Percentiles rank a stretch among this genome's conserved stretches.
Conservation (phyloP, 176 grass and related monocot genomes). For the Chrysopogon serrulatus region DNA sequence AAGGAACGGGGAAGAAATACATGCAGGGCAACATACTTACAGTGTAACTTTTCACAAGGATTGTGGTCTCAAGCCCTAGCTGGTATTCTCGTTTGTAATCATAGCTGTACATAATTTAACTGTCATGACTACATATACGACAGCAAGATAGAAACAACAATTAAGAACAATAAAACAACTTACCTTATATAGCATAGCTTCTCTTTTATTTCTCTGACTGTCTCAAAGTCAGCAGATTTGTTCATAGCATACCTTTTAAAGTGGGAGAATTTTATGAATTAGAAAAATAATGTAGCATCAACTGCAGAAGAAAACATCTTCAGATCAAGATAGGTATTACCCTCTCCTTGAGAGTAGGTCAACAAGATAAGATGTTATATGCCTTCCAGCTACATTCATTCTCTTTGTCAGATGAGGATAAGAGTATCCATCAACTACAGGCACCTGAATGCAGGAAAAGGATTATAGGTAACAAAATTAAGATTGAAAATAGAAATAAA, state of each 20-base stretch:
- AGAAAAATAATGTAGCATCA: conserved; percentile 20
- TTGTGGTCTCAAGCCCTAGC: conserved; percentile 93
- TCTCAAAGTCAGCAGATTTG: conserved; percentile 95
- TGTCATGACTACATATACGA: conserved; percentile 11
- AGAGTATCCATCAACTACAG: conserved; percentile 96
- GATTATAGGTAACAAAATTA: not conserved
- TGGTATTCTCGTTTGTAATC: conserved; percentile 98
- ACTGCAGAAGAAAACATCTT: not conserved
- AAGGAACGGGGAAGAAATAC: not conserved
- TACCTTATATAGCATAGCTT: conserved; percentile 94
- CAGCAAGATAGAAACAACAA: not conserved
- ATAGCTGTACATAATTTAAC: conserved; percentile 54
- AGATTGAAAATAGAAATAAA: not conserved
- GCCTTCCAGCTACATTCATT: conserved; percentile 99
- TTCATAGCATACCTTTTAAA: conserved; percentile 91
- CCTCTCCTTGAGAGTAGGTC: conserved; percentile 97
- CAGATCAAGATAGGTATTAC: conserved; percentile 34
- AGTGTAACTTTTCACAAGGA: conserved; percentile 98
- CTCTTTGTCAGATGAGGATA: conserved; percentile 95
- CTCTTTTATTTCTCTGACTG: conserved; percentile 92
- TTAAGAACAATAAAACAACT: conserved; percentile 1
- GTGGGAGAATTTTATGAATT: not conserved
- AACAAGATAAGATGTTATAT: conserved; percentile 97
- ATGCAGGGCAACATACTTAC: conserved; percentile 51
- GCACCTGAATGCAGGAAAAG: conserved; percentile 58